These are phyloP conservation scores for Chlorella sp. DNA, from an alignment of 139 green algal genomes.

Conservation along the genomic window DNA sequence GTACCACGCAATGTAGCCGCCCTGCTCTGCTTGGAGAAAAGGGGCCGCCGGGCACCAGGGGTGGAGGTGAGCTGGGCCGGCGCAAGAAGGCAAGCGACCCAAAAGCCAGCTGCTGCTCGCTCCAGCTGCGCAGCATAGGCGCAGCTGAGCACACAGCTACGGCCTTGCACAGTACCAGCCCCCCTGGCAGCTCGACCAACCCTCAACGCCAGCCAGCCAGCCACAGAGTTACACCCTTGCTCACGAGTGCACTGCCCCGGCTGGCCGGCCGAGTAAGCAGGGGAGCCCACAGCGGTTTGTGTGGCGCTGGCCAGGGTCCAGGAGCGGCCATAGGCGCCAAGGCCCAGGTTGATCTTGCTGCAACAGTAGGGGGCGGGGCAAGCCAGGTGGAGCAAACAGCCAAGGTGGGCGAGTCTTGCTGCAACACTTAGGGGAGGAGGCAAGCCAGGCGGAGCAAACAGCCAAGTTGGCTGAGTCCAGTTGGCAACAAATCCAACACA, in stretches of 20 bases:
- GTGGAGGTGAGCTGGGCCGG: not conserved
- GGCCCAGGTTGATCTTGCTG: slow-evolving; percentile 39
- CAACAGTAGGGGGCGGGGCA: too few relatives aligned
- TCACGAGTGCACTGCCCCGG: slow-evolving; percentile 21
- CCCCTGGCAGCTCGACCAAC: not conserved
- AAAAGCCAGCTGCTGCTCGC: too few relatives aligned
- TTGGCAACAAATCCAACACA: not conserved
- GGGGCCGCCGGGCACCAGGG: not conserved
- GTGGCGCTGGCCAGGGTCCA: slow-evolving; percentile 21
- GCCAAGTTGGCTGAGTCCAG: not conserved
- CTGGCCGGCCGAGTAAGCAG: slow-evolving; percentile 9
- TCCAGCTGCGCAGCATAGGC: not conserved
- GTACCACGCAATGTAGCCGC: slow-evolving; percentile 20
- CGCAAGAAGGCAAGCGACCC: not conserved
- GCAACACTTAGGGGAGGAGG: not conserved
- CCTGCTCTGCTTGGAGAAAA: not conserved
- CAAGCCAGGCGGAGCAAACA: not conserved
- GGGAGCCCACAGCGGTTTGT: not conserved
- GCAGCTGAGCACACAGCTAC: not conserved
- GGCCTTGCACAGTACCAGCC: not conserved
- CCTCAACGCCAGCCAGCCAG: too few relatives aligned
- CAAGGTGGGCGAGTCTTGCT: too few relatives aligned
- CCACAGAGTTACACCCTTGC: not conserved
- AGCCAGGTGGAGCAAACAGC: too few relatives aligned
- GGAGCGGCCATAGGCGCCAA: slow-evolving; percentile 35